Base-by-base conservation (phyloP, 2,329 filamentous ascomycete species). In the Ploettnerulaceae sp. region DNA sequence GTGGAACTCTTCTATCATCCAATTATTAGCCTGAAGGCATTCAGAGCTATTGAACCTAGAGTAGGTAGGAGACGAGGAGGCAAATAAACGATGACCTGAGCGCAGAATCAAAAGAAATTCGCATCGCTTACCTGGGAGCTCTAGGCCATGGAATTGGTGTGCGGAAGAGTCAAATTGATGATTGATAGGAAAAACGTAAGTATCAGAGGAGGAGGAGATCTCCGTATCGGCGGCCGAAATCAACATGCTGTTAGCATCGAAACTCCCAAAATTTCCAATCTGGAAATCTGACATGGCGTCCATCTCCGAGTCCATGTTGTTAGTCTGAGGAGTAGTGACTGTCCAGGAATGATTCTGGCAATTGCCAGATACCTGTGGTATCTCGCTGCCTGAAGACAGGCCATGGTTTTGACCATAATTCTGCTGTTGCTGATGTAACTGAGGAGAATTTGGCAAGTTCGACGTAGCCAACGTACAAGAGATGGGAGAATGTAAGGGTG, bases 251-350 rank as follows among this genome's bases (percentile, higher is more conserved):
- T 55, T 51, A 29, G 21, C 21, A 20, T 28, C 37, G 41, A 62
- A 52, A 47, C 49, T 59, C n/a, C 49, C 55, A 36, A 52, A 53
- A 33, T 47, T 58, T 22, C 53, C 54, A 47, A 52, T 52, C n/a
- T 53, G 48, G 22, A 55, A 50, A 9, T 57, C 57, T 11, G 54
- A 48, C 33, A 52, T 52, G 28, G 52, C 55, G n/a, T 54, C 53
- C 14, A 54, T 33, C 3, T 54, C 53, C 7, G 50, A 43, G 12
- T 41, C 51, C 24, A 51, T 15, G 40, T 45, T 46, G 25, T 29
- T 32, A 12, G 38, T 40, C 7, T 29, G 34, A 9, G 51, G 28
- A 25, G 48, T 25, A 15, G 49, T 25, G 9, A 45, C 44, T 22
- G 45, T 47, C 58, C 58, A 61, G 7, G 55, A 43, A 18, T 45